Conservation (phyloP, 1,284 basidiomycete species). For the Phaffia rhodozyma region DNA sequence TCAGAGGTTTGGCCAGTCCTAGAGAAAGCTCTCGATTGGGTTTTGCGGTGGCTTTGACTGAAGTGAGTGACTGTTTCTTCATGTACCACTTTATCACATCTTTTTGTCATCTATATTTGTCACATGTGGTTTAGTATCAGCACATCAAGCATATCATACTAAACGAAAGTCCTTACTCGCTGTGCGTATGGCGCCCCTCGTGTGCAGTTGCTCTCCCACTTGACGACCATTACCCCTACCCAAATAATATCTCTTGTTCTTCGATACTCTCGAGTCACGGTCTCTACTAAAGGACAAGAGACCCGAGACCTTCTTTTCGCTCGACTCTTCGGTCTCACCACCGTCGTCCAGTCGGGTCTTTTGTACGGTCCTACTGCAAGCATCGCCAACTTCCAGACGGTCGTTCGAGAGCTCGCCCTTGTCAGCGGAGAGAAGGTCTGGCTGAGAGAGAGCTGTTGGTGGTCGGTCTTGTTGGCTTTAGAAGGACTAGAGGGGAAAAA, state of each 20-base stretch:
- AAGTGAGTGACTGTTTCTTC: slow-evolving; percentile 45
- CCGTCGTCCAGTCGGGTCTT: slow-evolving; percentile 68
- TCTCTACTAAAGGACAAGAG: slow-evolving; percentile 74
- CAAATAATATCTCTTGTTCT: slow-evolving; percentile 63
- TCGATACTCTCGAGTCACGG: slow-evolving; percentile 54
- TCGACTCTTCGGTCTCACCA: slow-evolving; percentile 75
- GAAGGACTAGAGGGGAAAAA: slow-evolving; percentile 48
- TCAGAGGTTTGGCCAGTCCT: slow-evolving; percentile 79
- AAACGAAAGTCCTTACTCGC: neutral
- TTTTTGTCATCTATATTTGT: neutral
- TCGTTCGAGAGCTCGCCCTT: slow-evolving; percentile 52
- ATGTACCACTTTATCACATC: no score
- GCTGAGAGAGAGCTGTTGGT: slow-evolving; percentile 85
- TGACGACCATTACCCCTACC: slow-evolving; percentile 62
- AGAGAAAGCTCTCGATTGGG: slow-evolving; percentile 86
- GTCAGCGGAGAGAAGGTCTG: slow-evolving; percentile 78
- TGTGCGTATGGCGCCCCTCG: slow-evolving; percentile 7
- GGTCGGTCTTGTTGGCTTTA: slow-evolving; percentile 57
- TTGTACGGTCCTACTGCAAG: slow-evolving; percentile 53
- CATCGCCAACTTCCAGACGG: slow-evolving; percentile 49
- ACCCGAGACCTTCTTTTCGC: slow-evolving; percentile 87
- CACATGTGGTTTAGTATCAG: neutral
- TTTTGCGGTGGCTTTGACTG: slow-evolving; percentile 89
- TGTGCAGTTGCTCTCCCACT: slow-evolving; percentile 59
- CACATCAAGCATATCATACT: neutral